Base-by-base conservation (phyloP, 495 filamentous ascomycete genomes). In the Tuber umbilicatum region DNA sequence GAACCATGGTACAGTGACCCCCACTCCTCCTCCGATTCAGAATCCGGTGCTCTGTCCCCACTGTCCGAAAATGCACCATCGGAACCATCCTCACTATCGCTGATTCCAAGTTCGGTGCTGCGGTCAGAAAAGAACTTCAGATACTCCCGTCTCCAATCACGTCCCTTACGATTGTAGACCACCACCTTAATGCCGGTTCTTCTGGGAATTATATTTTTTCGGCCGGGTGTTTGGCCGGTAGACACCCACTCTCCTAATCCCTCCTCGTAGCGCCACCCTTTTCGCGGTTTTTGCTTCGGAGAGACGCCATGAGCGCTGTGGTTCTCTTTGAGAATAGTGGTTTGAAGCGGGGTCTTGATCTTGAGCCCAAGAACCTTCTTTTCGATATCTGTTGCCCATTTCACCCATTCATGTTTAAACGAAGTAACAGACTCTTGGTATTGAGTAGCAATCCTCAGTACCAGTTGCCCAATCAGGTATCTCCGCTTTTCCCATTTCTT, bases 261-360 rank as follows among this genome's bases (percentile, higher is more conserved):
- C 12, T 81, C 80, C 70, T 81, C 80, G 39, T 75, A 81, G 43
- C 79, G 64, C 80, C 80, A 81, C 21, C 80, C 80, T 38, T 81
- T 81, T 31, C 80, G 70, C 23, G 19, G 47, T 50, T 72, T 72
- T 41, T 41, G 70, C 31, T 74, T 41, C 27, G 35, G 14, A 17
- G 27, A 35, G 27, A 27, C 27, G 7, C 4, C 69, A 9, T 27
- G 42, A 50, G n/a, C 41, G 14, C 41, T 45, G 35, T 4, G 42
- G 37, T n/a, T 27, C 69, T 45, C 35, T 42, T 27, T 45, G 31
- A 71, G 68, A 23, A 40, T 39, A 3, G 38, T 50, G 17, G 68
- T 40, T 71, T 67, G 2, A 70, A 38, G 40, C 42, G 80, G 80
- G 19, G 79, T 81, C 73, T 75, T 70, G n/a, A 81, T 75, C 41